phyloP scores from a whole-genome alignment of 1,284 basidiomycete species.

The Ustilago tritici region DNA sequence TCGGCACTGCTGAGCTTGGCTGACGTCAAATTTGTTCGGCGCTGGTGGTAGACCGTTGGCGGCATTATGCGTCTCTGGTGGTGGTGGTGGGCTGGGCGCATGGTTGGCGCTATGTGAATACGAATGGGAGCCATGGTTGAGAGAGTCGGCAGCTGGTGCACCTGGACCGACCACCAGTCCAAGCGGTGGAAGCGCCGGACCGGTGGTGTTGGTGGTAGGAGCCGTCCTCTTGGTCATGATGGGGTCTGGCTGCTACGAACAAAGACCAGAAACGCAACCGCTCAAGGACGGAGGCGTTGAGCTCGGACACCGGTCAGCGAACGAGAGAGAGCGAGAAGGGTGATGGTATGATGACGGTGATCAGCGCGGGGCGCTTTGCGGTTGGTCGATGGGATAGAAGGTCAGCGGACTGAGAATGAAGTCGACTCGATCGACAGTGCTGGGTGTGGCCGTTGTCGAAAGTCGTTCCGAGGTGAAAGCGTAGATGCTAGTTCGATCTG shows the following conservation, averaged over 20 bases:
- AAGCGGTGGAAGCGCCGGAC: slow-evolving; percentile 55
- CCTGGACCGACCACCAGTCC: slow-evolving; percentile 55
- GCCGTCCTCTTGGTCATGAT: slow-evolving; percentile 52
- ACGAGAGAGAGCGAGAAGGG: slow-evolving; percentile 7
- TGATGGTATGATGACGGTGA: slow-evolving; percentile 24
- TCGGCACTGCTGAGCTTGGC: slow-evolving; percentile 71
- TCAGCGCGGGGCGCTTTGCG: slow-evolving; percentile 24
- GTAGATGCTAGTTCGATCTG: background rate
- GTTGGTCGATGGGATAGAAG: background rate
- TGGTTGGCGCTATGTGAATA: slow-evolving; percentile 27
- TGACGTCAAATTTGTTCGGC: slow-evolving; percentile 62
- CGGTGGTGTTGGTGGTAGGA: slow-evolving; percentile 41
- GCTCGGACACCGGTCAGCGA: slow-evolving; percentile 38
- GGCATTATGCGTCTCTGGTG: slow-evolving; percentile 20
- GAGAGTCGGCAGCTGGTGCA: slow-evolving; percentile 33
- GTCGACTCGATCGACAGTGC: slow-evolving; percentile 6
- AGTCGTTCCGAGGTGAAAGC: background rate
- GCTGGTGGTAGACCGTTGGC: slow-evolving; percentile 59
- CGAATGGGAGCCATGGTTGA: slow-evolving; percentile 32
- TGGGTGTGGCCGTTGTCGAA: slow-evolving; percentile 1
- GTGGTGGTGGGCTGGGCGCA: slow-evolving; percentile 19
- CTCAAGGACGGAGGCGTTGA: slow-evolving; percentile 21
- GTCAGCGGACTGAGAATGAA: background rate
- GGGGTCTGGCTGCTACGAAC: background rate
- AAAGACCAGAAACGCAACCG: slow-evolving; percentile 18